Base-by-base conservation (phyloP, 495 filamentous ascomycete species). In the Podospora sp. region DNA sequence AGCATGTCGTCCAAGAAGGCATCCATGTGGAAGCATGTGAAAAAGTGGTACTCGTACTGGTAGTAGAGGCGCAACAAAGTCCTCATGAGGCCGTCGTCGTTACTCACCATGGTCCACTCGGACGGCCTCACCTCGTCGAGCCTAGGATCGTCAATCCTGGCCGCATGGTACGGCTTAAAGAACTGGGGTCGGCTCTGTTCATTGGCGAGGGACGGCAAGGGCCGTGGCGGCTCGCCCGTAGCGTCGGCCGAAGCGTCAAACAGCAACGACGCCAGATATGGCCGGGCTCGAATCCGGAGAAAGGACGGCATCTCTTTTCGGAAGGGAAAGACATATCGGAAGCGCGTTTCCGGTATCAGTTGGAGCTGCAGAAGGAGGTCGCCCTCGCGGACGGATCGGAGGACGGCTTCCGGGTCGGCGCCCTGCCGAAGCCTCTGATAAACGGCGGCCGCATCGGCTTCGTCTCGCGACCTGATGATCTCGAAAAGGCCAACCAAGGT, bases 281-380 rank as follows among this genome's bases (percentile, higher is more conserved):
- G 69, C 29, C 75, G 75, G 21, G 71, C 69, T 0, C 67, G 40
- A 0, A 68, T 62, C n/a, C 69, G 35, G 14, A 75, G 71, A 14
- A 65, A 68, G 12, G 56, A 20, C 16, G 75, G 75, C 65, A 77
- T 72, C 14, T 71, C 66, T 6, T 53, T 7, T 24, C 67, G 62
- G 58, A 75, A 74, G 0, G 75, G 75, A 52, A 77, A 77, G 52
- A 73, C 70, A 64, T 75, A 77, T 27, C 73, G 70, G 20, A 67
- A 71, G 14, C 70, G 64, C 18, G 71, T 27, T 35, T 77, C 75
- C 40, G 75, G 75, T 22, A 67, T 61, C 18, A 75, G 60, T 12
- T 67, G 67, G n/a, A 75, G 71, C 53, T 77, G 73, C 20, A 75
- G 69, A 0, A 75, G 64, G n/a, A 75, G 72, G 63, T 75, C 73